Evolutionary conservation across 805 yeast species (phyloP).

Genomic region (Starmerella bacillaris): DNA sequence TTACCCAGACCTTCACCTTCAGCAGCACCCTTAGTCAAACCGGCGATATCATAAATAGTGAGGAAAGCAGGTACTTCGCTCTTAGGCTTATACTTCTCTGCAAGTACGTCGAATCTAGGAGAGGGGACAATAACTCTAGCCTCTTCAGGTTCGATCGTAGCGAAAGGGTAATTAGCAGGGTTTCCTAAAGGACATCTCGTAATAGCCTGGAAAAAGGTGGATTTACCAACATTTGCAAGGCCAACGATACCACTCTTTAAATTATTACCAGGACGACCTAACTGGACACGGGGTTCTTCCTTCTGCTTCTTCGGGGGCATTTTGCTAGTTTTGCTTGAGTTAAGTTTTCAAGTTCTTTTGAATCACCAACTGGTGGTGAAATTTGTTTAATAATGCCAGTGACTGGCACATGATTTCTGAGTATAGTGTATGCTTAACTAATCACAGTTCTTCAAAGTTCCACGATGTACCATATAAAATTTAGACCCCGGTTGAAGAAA

Average conservation of each 20-base stretch:
- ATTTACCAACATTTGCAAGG: slow-evolving; percentile 70
- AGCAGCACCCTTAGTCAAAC: slow-evolving; percentile 90
- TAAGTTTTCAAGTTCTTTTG: too few species aligned
- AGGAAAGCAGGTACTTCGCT: slow-evolving; percentile 79
- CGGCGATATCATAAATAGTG: slow-evolving; percentile 93
- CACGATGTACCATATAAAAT: too few species aligned
- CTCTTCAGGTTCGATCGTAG: slow-evolving; percentile 96
- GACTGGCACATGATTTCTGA: too few species aligned
- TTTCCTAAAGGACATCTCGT: slow-evolving; percentile 82
- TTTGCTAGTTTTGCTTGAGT: not conserved
- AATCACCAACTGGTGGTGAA: too few species aligned
- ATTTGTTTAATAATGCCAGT: too few species aligned
- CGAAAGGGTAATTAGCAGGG: slow-evolving; percentile 97
- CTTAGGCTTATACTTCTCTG: slow-evolving; percentile 59
- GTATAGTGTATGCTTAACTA: too few species aligned
- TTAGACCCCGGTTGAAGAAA: too few species aligned
- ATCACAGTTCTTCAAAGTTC: too few species aligned
- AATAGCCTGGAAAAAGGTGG: slow-evolving; percentile 93
- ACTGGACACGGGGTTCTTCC: slow-evolving; percentile 52
- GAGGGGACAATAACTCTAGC: slow-evolving; percentile 92
- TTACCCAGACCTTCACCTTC: slow-evolving; percentile 97
- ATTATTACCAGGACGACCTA: slow-evolving; percentile 71
- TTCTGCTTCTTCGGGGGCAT: slow-evolving; percentile 67
- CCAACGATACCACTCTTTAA: slow-evolving; percentile 82
- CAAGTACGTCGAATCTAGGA: slow-evolving; percentile 61